Evolutionary conservation across 2,329 filamentous ascomycete genomes (phyloP).

Genomic region (Fusarium protoensiforme): DNA sequence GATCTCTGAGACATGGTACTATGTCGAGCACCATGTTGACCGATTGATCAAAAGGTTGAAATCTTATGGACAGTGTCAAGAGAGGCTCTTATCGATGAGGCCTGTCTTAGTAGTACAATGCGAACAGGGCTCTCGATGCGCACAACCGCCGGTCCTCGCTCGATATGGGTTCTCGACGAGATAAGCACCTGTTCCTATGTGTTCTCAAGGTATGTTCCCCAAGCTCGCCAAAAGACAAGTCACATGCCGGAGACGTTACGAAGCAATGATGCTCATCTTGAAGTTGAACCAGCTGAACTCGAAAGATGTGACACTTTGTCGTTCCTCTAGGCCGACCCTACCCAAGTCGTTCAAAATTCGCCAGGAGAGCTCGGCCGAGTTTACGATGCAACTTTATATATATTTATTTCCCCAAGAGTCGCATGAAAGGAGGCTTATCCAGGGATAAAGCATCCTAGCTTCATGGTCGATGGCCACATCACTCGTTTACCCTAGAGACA

Average conservation of each 20-base stretch:
- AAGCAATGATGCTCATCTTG: too few relatives aligned
- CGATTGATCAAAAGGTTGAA: background rate
- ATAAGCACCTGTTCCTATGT: too few relatives aligned
- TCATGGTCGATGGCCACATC: background rate
- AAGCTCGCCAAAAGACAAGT: too few relatives aligned
- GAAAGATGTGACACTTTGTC: background rate
- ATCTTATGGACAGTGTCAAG: background rate
- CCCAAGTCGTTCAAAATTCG: background rate
- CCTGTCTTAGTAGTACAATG: too few relatives aligned
- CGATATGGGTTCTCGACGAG: too few relatives aligned
- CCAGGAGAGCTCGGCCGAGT: background rate
- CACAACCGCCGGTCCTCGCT: too few relatives aligned
- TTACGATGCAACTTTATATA: fast-evolving
- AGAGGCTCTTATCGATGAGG: too few relatives aligned
- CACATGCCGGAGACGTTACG: too few relatives aligned
- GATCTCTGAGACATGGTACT: background rate
- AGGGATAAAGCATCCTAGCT: background rate
- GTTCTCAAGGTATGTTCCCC: too few relatives aligned
- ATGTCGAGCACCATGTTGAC: background rate
- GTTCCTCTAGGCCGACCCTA: background rate
- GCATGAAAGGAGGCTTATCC: background rate
- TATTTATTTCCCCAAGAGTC: background rate
- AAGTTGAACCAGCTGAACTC: too few relatives aligned
- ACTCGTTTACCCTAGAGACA: background rate
- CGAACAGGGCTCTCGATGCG: too few relatives aligned